A percentile compares a stretch with the other conserved stretches of the same genome.
phyloP scores from a whole-genome alignment of 306 rosid species.

The Trifolium fragiferum region DNA sequence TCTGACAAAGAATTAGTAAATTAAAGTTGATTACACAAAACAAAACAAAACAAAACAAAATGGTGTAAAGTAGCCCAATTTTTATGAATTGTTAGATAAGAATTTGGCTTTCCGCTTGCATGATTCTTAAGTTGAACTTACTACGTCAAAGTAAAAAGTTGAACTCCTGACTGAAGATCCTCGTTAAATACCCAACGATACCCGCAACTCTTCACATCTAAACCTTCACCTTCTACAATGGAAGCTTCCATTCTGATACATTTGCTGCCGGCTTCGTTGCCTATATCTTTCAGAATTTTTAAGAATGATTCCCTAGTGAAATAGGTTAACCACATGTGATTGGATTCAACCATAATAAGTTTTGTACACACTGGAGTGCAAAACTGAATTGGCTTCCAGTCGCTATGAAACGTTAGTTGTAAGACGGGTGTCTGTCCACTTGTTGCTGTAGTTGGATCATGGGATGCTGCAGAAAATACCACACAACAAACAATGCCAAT shows the following conservation, averaged over 20 bases:
- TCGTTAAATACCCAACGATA: background rate
- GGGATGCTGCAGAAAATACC: background rate
- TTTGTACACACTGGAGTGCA: background rate
- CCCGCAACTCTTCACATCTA: background rate
- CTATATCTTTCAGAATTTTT: background rate
- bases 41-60: too few species aligned
- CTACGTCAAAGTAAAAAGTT: too few species aligned
- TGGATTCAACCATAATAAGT: background rate
- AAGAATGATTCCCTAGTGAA: background rate
- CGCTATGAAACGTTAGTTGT: background rate
- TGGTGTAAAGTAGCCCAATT: too few species aligned
- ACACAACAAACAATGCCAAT: slow-evolving; percentile 25
- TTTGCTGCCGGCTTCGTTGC: too few species aligned
- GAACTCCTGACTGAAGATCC: too few species aligned
- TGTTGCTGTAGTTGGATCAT: background rate
- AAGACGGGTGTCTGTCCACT: background rate
- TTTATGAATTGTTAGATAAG: too few species aligned
- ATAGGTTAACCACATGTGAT: background rate
- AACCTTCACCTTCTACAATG: background rate
- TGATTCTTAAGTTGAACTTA: too few species aligned
- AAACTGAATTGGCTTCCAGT: too few species aligned
- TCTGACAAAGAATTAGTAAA: too few species aligned
- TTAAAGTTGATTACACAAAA: too few species aligned
- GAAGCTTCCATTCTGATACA: background rate
- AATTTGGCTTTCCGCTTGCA: too few species aligned